Percentiles rank a stretch among this genome's conserved stretches.
Evolutionary conservation across 768 basidiomycete species (phyloP).

Genomic region (Trametes cinnabarina): DNA sequence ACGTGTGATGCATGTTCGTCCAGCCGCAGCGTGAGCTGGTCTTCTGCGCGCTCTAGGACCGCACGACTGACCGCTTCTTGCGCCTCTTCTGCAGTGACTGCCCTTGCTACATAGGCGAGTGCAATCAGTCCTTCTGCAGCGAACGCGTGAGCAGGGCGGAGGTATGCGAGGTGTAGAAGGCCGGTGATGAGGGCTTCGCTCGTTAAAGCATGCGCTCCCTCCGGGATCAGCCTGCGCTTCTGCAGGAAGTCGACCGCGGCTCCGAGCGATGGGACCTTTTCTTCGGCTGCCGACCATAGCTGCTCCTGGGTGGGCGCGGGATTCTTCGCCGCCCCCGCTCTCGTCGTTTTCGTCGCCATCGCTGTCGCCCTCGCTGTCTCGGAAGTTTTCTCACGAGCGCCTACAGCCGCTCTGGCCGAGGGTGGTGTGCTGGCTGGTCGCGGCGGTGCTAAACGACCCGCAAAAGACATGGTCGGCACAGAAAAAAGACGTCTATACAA

Average conservation of each 20-base stretch:
- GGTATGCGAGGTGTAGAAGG: not conserved
- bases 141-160: not conserved
- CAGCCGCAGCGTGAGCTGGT: not conserved
- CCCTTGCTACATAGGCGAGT: conserved; percentile 2
- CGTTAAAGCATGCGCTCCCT: not conserved
- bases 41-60: not conserved
- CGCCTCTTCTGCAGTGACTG: not conserved
- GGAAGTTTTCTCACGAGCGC: not conserved
- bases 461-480: not conserved
- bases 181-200: conserved; percentile 4
- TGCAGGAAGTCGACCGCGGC: not conserved
- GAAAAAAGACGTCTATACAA: too few species aligned
- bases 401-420: not conserved
- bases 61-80: not conserved
- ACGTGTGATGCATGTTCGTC: conserved; percentile 3
- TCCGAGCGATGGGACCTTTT: not conserved
- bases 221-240: not conserved
- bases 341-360: too few species aligned
- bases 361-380: not conserved
- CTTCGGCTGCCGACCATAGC: too few species aligned
- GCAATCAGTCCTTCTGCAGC: not conserved
- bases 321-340: too few species aligned
- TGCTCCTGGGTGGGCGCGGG: too few species aligned
- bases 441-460: not conserved
- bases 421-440: not conserved